Base-by-base conservation (phyloP, 2,329 filamentous ascomycete genomes). In the Xylaria sp. region DNA sequence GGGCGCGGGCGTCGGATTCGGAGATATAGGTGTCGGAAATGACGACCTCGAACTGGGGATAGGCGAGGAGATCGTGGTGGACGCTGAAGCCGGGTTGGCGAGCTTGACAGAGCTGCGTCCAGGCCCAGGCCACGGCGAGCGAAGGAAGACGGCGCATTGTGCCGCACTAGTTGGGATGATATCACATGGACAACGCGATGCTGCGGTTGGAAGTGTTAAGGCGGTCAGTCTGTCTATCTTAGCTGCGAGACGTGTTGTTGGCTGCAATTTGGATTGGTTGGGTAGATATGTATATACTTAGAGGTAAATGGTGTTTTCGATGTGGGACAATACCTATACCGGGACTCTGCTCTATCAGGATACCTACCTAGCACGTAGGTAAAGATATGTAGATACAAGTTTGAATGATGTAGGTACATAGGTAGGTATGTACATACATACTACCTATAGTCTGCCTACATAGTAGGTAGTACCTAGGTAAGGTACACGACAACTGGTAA, bases 21-120 rank as follows among this genome's bases (percentile, higher is more conserved):
- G 90, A 87, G 53, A 96, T 87, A 77, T 89, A 92, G 13, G 88
- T 84, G 56, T 93, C 87, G 7, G 90, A 87, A 77, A 95, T 94
- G 42, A 90, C 81, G 31, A 97, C 85, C 76, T 96, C 91, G 76
- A 92, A 97, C 90, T 97, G 93, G 11, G 94, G 94, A 79, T 91
- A 93, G 20, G 93, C 93, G 63, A 97, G 85, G 58, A 97, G 79
- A 77, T 97, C 94, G 76, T 97, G 93, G 75, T 96, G 90, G 63
- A 97, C 92, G 81, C 90, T 97, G 82, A 97, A 97, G 61, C 83
- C 81, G 7, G 81, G 82, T 51, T 85, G 83, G 51, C 83, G 82
- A 71, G 85, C 86, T 69, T 72, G 74, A 72, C 79, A 80, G 33
- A 86, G 80, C 77, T 80, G 83, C 70, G 82, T 72, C 55, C 69